These are phyloP conservation scores for Acacia melanoxylon DNA, from an alignment of 306 rosid species.

Conservation along the genomic window DNA sequence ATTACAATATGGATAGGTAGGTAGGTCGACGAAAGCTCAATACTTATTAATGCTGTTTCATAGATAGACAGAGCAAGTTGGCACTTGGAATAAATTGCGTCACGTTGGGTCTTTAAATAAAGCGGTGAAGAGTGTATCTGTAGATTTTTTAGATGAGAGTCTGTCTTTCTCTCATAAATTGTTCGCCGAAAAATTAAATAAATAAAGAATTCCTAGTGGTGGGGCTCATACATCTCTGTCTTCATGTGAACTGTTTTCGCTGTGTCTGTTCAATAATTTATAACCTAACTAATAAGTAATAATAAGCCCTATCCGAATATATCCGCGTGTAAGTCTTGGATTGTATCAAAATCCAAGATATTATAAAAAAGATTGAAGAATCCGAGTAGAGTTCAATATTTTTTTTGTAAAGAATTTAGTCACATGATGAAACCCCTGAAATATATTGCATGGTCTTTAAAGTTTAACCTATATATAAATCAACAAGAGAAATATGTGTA, in stretches of 20 bases:
- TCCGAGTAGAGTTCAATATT: too few relatives aligned
- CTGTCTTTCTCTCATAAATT: background rate
- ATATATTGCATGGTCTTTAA: too few relatives aligned
- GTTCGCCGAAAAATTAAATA: too few relatives aligned
- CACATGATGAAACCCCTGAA: too few relatives aligned
- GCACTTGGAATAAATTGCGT: background rate
- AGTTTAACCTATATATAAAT: too few relatives aligned
- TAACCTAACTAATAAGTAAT: too few relatives aligned
- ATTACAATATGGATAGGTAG: background rate
- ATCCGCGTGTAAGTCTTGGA: background rate
- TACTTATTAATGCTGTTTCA: background rate
- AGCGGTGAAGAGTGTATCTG: background rate
- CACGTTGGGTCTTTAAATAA: background rate
- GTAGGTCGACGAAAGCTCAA: background rate
- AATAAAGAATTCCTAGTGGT: background rate
- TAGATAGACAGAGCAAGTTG: background rate
- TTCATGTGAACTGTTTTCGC: background rate
- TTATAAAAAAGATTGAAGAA: too few relatives aligned
- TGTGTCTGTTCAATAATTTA: background rate
- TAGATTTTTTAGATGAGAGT: background rate
- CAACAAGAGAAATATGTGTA: too few relatives aligned
- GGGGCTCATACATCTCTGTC: background rate
- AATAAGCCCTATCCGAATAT: background rate
- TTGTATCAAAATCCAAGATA: background rate
- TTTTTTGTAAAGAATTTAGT: too few relatives aligned